These are phyloP conservation scores for Paraglomus occultum DNA, from an alignment of 192 early-diverging fungal genomes.

Conservation along the genomic window DNA sequence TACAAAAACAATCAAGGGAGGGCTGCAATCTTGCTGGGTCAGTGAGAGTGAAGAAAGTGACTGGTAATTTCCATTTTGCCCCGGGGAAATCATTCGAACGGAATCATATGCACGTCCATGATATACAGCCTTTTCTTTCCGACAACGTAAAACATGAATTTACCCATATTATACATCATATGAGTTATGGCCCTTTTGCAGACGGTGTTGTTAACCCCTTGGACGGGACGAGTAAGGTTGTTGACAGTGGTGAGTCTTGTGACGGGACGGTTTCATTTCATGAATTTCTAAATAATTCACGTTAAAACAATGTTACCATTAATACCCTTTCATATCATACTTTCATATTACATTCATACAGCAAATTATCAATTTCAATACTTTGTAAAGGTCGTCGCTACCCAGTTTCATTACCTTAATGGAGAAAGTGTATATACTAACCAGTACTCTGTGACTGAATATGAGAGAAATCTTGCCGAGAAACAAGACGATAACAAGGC, in stretches of 20 bases:
- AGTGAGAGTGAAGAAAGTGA: conserved; percentile 85
- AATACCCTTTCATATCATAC: background rate
- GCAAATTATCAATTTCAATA: conserved; percentile 74
- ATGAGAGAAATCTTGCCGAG: conserved; percentile 58
- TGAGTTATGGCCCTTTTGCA: conserved; percentile 72
- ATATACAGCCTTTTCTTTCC: conserved; percentile 59
- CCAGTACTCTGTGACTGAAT: conserved; percentile 93
- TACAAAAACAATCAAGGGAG: conserved; percentile 79
- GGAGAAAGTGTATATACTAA: conserved; percentile 76
- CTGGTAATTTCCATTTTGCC: conserved; percentile 92
- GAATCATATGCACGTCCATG: conserved; percentile 75
- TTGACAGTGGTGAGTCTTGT: conserved; percentile 58
- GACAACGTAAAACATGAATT: conserved; percentile 70
- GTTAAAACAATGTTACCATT: background rate
- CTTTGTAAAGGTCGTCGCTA: conserved; percentile 92
- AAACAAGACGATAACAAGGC: conserved; percentile 29
- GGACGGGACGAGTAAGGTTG: conserved; percentile 50
- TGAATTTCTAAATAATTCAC: background rate
- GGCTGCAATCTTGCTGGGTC: conserved; percentile 85
- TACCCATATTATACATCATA: conserved; percentile 74
- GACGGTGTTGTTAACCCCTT: conserved; percentile 62
- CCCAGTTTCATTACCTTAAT: conserved; percentile 70
- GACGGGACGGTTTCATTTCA: background rate
- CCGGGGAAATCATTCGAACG: conserved; percentile 80
- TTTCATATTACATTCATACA: background rate